Base-by-base conservation (phyloP, 169 alveolate species). In the Eimeria maxima region DNA sequence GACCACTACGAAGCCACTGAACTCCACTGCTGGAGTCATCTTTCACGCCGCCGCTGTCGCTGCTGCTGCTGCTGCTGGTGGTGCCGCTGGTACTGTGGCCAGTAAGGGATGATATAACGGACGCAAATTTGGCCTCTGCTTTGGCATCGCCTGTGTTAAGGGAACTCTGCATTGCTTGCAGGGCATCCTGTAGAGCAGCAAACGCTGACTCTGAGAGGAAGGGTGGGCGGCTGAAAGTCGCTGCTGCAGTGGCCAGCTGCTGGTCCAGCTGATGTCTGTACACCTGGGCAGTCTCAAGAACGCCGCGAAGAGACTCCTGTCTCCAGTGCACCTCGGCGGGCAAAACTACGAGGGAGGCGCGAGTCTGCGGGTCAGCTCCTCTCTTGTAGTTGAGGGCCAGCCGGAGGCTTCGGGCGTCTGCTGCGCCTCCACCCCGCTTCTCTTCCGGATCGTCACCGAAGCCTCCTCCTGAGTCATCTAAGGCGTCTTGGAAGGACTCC, bases 261-360 rank as follows among this genome's bases (percentile, higher is more conserved):
- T 55, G 73, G 20, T 55, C 53, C 55, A 83, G 74, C 74, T 83
- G 91, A 53, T 83, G 74, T 33, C 71, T 83, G 91, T 83, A 83
- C 91, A 83, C 67, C 91, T 83, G 91, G 8, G 10, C 91, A 4
- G 91, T 83, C 74, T 83, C 53, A 6, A 83, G 4, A 4, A 83
- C 24, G 24, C 71, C 74, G 27, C 73, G 69, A 27, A 83, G 73
- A 33, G 91, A 83, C 74, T 83, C 73, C 71, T 55, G 91, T 55
- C 91, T 83, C 91, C 91, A 83, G 74, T 83, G 91, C 53, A 83
- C 60, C 91, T 83, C 91, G 3, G 74, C 91, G 4, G 91, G 91
- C 18, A 83, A 33, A 13, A 83, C 29, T 7, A 83, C 69, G 53
- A 83, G 91, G 57, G 76, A 47, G 53, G 55, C 91, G 6, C 7